Evolutionary conservation across 345 rosid genomes (phyloP).

Genomic region (Turritis glabra): DNA sequence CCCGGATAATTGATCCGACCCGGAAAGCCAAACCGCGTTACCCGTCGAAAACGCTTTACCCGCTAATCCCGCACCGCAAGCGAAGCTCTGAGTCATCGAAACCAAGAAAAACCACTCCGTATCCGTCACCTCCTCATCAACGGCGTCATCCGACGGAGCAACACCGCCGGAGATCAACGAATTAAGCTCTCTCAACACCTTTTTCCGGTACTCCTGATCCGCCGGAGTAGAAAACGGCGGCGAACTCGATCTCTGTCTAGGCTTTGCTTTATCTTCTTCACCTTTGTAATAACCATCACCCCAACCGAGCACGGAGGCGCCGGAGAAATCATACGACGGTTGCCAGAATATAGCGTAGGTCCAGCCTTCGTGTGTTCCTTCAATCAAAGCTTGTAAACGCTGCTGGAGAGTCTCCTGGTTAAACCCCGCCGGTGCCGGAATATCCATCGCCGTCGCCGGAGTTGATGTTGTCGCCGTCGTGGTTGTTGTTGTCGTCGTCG

Average conservation of each 20-base stretch:
- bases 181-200: slow-evolving; percentile 80
- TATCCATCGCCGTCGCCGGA: slow-evolving; percentile 11
- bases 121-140: slow-evolving; percentile 95
- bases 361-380: slow-evolving; percentile 79
- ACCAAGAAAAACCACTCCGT: slow-evolving; percentile 97
- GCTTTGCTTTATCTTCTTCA: slow-evolving; percentile 63
- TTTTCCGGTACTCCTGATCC: slow-evolving; percentile 87
- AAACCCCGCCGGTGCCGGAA: slow-evolving; percentile 39
- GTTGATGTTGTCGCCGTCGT: slow-evolving; percentile 17
- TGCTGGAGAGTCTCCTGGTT: slow-evolving; percentile 91
- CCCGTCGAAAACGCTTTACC: slow-evolving; percentile 70
- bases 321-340: slow-evolving; percentile 72
- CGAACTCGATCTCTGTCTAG: slow-evolving; percentile 38
- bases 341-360: slow-evolving; percentile 99
- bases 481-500: slow-evolving; percentile 26
- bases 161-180: slow-evolving; percentile 77
- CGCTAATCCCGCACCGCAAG: slow-evolving; percentile 73
- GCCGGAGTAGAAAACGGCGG: slow-evolving; percentile 44
- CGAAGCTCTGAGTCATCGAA: slow-evolving; percentile 90
- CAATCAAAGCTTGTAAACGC: slow-evolving; percentile 80
- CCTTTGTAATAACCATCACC: slow-evolving; percentile 97
- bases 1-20: slow-evolving; percentile 55
- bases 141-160: slow-evolving; percentile 51
- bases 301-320: slow-evolving; percentile 72
- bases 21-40: slow-evolving; percentile 69